Percentiles rank a stretch among this genome's conserved stretches.
phyloP scores from a whole-genome alignment of 176 grass and related monocot genomes.

The Oryza rufipogon region DNA sequence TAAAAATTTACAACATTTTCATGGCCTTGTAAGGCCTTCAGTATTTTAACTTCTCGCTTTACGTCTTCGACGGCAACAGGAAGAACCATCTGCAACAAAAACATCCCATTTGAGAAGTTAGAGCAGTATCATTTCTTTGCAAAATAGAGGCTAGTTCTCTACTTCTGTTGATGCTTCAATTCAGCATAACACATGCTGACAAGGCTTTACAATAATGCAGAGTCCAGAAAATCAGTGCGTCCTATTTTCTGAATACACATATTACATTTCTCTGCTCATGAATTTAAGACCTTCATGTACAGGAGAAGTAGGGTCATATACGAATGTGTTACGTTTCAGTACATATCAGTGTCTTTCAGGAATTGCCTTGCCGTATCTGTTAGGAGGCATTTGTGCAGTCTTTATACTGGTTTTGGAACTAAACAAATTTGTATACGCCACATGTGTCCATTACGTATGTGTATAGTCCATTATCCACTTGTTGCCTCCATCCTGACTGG shows the following conservation, averaged over 20 bases:
- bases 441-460: neutral
- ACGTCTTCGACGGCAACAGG: conserved; percentile 93
- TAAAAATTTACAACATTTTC: conserved; percentile 93
- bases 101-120: conserved; percentile 18
- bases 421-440: neutral
- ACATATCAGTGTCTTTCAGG: neutral
- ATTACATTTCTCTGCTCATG: neutral
- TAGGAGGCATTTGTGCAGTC: neutral
- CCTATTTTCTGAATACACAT: neutral
- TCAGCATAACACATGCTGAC: neutral
- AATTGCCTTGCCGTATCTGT: neutral
- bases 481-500: neutral
- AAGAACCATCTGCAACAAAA: conserved; percentile 79
- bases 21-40: conserved; percentile 82
- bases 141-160: conserved; percentile 12
- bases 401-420: neutral
- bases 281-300: neutral
- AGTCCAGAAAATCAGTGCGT: neutral
- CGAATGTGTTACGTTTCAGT: neutral
- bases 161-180: conserved; percentile 26
- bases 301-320: neutral
- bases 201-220: neutral
- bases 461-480: neutral
- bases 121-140: neutral
- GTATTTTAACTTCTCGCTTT: conserved; percentile 92